These are phyloP conservation scores for Suhomyces panamericanus DNA, from an alignment of 1,139 yeast species.

Conservation along the genomic window DNA sequence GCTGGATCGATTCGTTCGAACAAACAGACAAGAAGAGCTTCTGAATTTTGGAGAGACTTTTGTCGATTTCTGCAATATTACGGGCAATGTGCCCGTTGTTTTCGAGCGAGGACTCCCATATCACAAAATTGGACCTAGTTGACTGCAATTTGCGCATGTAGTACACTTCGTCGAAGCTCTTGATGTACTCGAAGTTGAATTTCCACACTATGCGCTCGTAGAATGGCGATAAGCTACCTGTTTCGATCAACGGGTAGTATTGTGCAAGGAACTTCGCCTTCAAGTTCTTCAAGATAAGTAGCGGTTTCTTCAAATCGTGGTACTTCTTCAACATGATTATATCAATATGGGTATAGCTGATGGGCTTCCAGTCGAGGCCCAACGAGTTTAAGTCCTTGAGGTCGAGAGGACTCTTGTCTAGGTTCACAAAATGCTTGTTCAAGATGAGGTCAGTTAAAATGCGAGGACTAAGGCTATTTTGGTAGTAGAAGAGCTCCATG, in stretches of 20 bases:
- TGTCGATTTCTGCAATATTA: conserved; percentile 18
- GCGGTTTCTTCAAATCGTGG: conserved; percentile 34
- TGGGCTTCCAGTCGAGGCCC: conserved; percentile 18
- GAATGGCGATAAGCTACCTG: conserved; percentile 31
- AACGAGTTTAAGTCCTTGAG: conserved; percentile 11
- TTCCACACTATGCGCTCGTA: conserved; percentile 48
- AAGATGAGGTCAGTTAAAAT: conserved; percentile 31
- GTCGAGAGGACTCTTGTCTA: conserved; percentile 25
- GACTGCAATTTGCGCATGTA: conserved; percentile 26
- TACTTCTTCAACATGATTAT: conserved; percentile 39
- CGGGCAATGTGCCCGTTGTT: conserved; percentile 18
- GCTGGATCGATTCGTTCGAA: conserved; percentile 18
- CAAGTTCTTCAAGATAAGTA: conserved; percentile 33
- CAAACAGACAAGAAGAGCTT: conserved; percentile 27
- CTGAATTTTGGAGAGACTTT: conserved; percentile 27
- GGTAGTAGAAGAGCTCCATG: conserved; percentile 27
- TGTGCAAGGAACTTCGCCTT: conserved; percentile 26
- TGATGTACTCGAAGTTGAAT: conserved; percentile 39
- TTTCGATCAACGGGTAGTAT: conserved; percentile 31
- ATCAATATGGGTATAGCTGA: conserved; percentile 25
- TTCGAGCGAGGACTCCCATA: conserved; percentile 40
- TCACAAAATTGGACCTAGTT: conserved; percentile 34
- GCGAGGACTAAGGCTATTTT: conserved; percentile 27
- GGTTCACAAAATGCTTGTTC: conserved; percentile 26
- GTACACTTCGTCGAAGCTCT: conserved; percentile 25